phyloP scores from a whole-genome alignment of 805 yeast species.

The Lipomyces spencermartinsiae region DNA sequence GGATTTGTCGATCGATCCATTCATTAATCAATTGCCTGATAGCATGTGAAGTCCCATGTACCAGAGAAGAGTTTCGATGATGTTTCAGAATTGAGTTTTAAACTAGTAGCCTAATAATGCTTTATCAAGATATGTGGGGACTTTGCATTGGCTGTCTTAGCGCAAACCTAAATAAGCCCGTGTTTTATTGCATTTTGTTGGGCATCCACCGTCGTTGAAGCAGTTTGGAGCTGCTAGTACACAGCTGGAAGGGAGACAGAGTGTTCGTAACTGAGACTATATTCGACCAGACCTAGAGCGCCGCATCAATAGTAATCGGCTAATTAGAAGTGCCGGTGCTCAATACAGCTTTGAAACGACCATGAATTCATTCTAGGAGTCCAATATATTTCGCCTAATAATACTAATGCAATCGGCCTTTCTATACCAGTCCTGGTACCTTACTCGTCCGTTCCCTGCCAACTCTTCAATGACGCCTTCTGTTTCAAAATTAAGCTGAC shows the following conservation, averaged over 20 bases:
- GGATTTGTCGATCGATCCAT: too few species aligned
- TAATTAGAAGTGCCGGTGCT: background rate
- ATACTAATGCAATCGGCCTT: too few species aligned
- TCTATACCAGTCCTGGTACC: background rate
- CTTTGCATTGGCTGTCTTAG: background rate
- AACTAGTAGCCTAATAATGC: background rate
- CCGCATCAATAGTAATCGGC: too few species aligned
- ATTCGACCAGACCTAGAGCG: too few species aligned
- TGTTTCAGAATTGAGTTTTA: slow-evolving; percentile 1
- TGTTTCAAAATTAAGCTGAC: background rate
- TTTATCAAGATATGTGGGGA: background rate
- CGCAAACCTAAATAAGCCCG: background rate
- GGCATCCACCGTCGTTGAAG: too few species aligned
- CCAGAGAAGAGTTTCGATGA: too few species aligned
- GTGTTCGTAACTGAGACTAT: background rate
- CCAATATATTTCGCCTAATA: background rate
- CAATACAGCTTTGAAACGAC: background rate
- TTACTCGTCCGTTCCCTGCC: background rate
- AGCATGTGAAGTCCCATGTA: too few species aligned
- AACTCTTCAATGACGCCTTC: background rate
- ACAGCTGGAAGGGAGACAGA: background rate
- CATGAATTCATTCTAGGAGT: background rate
- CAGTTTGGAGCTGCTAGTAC: background rate
- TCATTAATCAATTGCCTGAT: too few species aligned
- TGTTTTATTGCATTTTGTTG: background rate